Base-by-base conservation (phyloP, 2,329 filamentous ascomycete species). In the Aureobasidium musti region DNA sequence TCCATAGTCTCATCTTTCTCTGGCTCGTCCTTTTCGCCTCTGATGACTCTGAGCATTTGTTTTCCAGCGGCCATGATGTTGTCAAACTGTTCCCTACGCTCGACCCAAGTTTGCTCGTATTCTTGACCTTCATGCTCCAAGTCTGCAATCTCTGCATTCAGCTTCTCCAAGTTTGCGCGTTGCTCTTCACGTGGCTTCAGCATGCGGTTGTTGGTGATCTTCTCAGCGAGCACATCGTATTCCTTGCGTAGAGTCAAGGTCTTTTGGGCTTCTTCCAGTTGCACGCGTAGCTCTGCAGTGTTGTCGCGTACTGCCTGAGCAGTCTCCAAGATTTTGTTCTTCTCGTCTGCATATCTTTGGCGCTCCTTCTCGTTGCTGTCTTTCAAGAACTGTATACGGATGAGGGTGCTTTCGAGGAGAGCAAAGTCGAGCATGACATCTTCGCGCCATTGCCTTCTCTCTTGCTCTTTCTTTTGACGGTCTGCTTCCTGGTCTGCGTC, bases 11-110 rank as follows among this genome's bases (percentile, higher is more conserved):
- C 92, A 65, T 92, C 86, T 49, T 91, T 83, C 78, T 97, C 92
- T 0, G 95, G 91, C 78, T 97, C 92, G 76, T 97, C 93, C 79
- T 97, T 96, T 82, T 97, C 94, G 74, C 97, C 93, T 68, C 92
- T 88, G 74, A 98, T 97, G 76, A 96, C 83, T 57, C 91, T 84
- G 67, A 93, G 83, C 76, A 98, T 84, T 70, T 91, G 84, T 85
- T 91, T 90, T n/a, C 92, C 92, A 80, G 97, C 94, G 68, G 93
- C 91, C 75, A 97, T 91, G 73, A 98, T 93, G 66, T 87, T 85
- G 67, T 89, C 91, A 77, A 97, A 97, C 78, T 97, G 92, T 72
- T 92, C 90, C 69, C 90, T 83, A 45, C 94, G 84, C 78, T 96
- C 92, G 49, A 86, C 82, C 93, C 93, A 97, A 0, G 91, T 95